Conservation (phyloP, 495 filamentous ascomycete species). For the Letharia columbiana region DNA sequence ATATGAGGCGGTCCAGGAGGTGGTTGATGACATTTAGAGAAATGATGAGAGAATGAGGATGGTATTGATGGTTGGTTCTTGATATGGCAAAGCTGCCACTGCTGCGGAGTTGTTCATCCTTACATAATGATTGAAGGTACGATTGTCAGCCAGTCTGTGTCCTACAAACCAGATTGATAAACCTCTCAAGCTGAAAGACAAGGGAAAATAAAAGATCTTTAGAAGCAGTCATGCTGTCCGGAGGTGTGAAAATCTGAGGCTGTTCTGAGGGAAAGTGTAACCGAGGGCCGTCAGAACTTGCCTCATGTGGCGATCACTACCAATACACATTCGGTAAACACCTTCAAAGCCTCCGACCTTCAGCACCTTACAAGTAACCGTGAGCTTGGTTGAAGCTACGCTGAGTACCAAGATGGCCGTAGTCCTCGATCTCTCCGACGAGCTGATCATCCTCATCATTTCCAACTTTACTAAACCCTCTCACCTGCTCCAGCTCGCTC, state of each 20-base stretch:
- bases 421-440: not conserved
- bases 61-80: slow-evolving; percentile 49
- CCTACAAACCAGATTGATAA: not conserved
- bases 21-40: slow-evolving; percentile 54
- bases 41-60: slow-evolving; percentile 58
- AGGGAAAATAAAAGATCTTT: not conserved
- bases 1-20: slow-evolving; percentile 52
- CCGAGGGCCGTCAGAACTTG: not conserved
- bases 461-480: not conserved
- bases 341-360: not conserved
- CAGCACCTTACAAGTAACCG: not conserved
- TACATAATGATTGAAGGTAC: not conserved
- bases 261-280: not conserved
- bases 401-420: not conserved
- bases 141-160: not conserved
- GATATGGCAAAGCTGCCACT: slow-evolving; percentile 41
- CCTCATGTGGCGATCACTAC: not conserved
- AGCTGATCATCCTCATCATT: not conserved
- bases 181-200: not conserved
- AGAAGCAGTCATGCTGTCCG: too few relatives aligned
- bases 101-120: not conserved
- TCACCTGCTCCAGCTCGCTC: not conserved
- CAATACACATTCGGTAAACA: not conserved
- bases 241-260: too few relatives aligned
- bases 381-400: not conserved